Evolutionary conservation across 192 early-diverging fungal species (phyloP).

Genomic region (Funneliformis mosseae): DNA sequence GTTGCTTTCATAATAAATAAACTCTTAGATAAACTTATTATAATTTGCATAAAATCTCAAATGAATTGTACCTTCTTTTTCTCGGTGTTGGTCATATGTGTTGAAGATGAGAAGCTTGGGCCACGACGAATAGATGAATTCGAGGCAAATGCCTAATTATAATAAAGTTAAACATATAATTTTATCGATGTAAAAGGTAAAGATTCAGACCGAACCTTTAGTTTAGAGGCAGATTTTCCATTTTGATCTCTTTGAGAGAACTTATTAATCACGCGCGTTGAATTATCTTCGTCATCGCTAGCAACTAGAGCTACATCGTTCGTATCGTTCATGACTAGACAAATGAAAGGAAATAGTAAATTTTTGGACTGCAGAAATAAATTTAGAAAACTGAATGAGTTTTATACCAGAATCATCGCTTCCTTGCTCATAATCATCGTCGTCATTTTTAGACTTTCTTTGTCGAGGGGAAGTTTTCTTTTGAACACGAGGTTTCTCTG

Average conservation of each 20-base stretch:
- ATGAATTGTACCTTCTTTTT: conserved; percentile 25
- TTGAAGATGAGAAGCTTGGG: neutral
- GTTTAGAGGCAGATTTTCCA: neutral
- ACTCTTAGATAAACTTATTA: neutral
- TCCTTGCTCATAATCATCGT: neutral
- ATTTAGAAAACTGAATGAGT: neutral
- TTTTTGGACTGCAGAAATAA: neutral
- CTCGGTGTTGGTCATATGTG: conserved; percentile 2
- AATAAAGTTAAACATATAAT: neutral
- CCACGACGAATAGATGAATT: neutral
- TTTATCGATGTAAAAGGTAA: neutral
- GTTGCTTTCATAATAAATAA: conserved; percentile 3
- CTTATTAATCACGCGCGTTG: neutral
- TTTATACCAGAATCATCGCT: neutral
- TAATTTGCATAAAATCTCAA: neutral
- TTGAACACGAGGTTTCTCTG: neutral
- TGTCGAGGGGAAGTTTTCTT: neutral
- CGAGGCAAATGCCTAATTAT: conserved; percentile 20
- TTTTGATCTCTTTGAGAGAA: neutral
- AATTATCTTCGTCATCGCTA: neutral
- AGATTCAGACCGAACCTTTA: neutral
- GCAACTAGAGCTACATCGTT: neutral
- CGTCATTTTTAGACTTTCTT: conserved; percentile 7
- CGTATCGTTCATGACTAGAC: neutral
- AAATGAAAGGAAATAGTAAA: neutral